A percentile compares a stretch with the other conserved stretches of the same genome.
Evolutionary conservation across 2,329 filamentous ascomycete genomes (phyloP).

Genomic region (Coniochaeta sp.): DNA sequence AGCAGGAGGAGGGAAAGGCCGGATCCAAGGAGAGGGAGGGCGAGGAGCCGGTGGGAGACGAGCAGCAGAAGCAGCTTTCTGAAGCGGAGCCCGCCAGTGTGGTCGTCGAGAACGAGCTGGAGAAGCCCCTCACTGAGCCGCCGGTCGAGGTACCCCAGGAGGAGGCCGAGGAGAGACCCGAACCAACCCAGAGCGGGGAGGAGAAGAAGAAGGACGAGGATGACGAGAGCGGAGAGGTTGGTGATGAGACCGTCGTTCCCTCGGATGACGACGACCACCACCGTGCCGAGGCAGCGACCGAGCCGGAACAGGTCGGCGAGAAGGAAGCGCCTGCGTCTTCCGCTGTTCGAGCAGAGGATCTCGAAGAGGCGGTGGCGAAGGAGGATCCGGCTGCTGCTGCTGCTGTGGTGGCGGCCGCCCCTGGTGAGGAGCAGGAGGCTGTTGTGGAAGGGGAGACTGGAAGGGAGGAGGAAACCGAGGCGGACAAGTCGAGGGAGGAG

Average conservation of each 20-base stretch:
- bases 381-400: conserved; percentile 1
- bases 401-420: not conserved
- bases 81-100: not conserved
- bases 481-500: not conserved
- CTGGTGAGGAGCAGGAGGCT: not conserved
- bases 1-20: not conserved
- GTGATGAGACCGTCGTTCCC: not conserved
- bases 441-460: not conserved
- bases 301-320: not conserved
- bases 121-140: not conserved
- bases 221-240: conserved; percentile 1
- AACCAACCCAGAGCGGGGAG: not conserved
- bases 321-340: not conserved
- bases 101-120: not conserved
- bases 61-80: not conserved
- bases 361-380: not conserved
- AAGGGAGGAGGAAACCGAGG: not conserved
- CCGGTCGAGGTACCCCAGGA: not conserved
- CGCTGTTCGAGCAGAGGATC: not conserved
- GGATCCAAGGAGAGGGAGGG: not conserved
- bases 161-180: not conserved
- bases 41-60: not conserved
- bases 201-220: not conserved
- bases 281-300: not conserved
- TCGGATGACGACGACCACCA: not conserved